Base-by-base conservation (phyloP, 73 alveolate species). In the Paramecium tetraurelia region DNA sequence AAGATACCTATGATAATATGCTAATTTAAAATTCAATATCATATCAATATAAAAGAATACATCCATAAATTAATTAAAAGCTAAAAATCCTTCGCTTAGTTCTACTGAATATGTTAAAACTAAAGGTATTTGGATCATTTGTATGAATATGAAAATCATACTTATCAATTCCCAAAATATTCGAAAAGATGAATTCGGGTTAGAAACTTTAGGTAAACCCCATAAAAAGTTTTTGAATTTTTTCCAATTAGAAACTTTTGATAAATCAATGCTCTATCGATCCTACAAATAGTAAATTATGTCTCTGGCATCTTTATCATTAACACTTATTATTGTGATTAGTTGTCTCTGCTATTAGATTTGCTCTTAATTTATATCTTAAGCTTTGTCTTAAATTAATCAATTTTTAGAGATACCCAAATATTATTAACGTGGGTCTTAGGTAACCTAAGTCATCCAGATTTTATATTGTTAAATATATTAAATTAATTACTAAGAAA, bases 121-220 rank as follows among this genome's bases (percentile, higher is more conserved):
- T 21, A 31, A 36, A 7, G 92, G 89, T 27, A 80, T 85, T 12
- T 89, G 92, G 44, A 71, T 84, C 70, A 46, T 72, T 50, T 80
- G 57, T 59, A 59, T 1, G 96, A 96, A 70, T 16, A 90, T 80
- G 33, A 90, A 90, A 7, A 83, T 29, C 84, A 84, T 83, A 57
- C 85, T 85, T 58, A 90, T 85, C 35, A 90, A 29, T 59, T 95
- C 98, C 99, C 99, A 96, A 20, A 69, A 53, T 11, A 95, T 85
- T 89, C 94, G 68, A 75, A 92, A 84, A 11, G 93, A 92, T 53
- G 92, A 95, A 70, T 95, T 95, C 76, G 93, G 90, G 27, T 94
- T 85, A 14, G 93, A 58, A 18, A 53, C 59, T 72, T 72, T 58
- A 36, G 12, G 86, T 72, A 72, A 36, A 72, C 59, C 59, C 59